phyloP scores from a whole-genome alignment of 306 rosid species.

The Malus orientalis region DNA sequence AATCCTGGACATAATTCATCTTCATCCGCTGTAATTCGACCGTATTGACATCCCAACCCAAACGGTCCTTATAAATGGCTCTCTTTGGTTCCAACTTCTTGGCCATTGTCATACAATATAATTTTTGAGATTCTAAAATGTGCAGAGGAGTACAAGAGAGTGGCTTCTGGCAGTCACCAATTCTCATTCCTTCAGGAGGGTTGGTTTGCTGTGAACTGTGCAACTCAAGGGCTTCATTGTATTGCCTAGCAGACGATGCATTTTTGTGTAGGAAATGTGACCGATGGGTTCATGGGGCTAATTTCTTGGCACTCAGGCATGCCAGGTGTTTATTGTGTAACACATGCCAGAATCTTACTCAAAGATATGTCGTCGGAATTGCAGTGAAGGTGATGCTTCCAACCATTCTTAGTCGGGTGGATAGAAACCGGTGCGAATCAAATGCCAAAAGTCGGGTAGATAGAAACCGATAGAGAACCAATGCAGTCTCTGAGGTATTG shows the following conservation, averaged over 20 bases:
- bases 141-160: slow-evolving; percentile 46
- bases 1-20: slow-evolving; percentile 24
- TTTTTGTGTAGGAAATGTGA: slow-evolving; percentile 71
- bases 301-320: slow-evolving; percentile 68
- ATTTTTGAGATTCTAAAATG: slow-evolving; percentile 30
- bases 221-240: slow-evolving; percentile 46
- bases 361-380: slow-evolving; percentile 45
- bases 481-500: neutral
- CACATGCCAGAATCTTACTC: slow-evolving; percentile 55
- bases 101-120: neutral
- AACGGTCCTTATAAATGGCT: neutral
- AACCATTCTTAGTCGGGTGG: slow-evolving; percentile 11
- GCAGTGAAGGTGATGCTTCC: slow-evolving; percentile 39
- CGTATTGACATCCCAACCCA: neutral
- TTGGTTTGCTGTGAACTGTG: slow-evolving; percentile 54
- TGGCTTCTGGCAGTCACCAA: slow-evolving; percentile 3
- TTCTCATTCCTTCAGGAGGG: neutral
- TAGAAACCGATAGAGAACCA: neutral
- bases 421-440: slow-evolving; percentile 19
- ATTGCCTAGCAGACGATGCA: slow-evolving; percentile 69
- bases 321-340: slow-evolving; percentile 60
- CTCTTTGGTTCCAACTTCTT: neutral
- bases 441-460: slow-evolving; percentile 14
- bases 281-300: slow-evolving; percentile 66
- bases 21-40: neutral